Conservation (phyloP, 2,329 filamentous ascomycete genomes). For the Lecanicillium sp. region DNA sequence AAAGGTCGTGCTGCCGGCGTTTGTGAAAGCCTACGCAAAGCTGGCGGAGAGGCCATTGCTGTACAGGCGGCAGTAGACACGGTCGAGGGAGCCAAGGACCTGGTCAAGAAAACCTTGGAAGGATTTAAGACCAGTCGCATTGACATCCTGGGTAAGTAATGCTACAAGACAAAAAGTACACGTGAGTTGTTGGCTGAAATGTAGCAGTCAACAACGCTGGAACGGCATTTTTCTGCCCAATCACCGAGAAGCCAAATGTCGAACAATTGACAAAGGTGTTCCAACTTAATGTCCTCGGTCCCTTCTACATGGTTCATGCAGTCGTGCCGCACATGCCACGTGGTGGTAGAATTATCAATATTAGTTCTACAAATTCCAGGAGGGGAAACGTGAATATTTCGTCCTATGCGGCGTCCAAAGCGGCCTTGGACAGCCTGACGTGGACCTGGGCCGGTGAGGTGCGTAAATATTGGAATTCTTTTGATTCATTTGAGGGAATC, state of each 20-base stretch:
- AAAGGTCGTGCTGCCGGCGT: constrained; percentile 21
- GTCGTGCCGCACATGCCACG: constrained; percentile 25
- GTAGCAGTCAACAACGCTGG: constrained; percentile 30
- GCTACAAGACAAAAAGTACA: too few species aligned
- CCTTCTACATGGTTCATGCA: constrained; percentile 26
- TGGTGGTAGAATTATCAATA: constrained; percentile 19
- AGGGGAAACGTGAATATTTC: constrained; percentile 10
- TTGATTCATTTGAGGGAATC: too few species aligned
- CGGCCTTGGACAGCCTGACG: constrained; percentile 26
- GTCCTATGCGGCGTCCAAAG: constrained; percentile 19
- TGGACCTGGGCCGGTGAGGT: constrained; percentile 25
- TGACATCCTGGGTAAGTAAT: constrained; percentile 29
- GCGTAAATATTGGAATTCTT: constrained; percentile 2
- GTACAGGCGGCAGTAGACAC: constrained; percentile 25
- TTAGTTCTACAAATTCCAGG: constrained; percentile 14
- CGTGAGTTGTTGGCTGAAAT: too few species aligned
- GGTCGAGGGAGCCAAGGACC: constrained; percentile 19
- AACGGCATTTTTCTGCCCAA: constrained; percentile 11
- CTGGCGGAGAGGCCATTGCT: constrained; percentile 21
- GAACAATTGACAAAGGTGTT: constrained; percentile 21
- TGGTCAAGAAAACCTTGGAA: constrained; percentile 26
- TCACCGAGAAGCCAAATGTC: constrained; percentile 6
- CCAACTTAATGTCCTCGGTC: constrained; percentile 23
- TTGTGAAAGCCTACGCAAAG: constrained; percentile 17
- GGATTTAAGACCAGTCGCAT: constrained; percentile 25